Conservation (phyloP, 2,329 filamentous ascomycete genomes). For the Rutstroemia sp. region DNA sequence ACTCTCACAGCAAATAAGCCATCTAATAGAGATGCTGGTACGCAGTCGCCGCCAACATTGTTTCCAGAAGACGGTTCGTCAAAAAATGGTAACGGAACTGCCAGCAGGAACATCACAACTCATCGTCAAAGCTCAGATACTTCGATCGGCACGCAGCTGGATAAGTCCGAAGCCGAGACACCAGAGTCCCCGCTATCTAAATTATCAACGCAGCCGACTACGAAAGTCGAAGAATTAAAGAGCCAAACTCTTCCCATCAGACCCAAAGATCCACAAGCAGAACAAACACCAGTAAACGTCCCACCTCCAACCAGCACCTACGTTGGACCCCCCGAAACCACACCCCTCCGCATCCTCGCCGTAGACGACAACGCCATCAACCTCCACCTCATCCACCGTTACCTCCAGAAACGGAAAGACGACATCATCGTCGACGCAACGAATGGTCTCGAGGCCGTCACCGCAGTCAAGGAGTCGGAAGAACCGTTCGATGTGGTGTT, state of each 20-base stretch:
- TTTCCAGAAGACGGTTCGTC: slow-evolving; percentile 16
- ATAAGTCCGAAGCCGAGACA: not conserved
- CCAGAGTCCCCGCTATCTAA: too few relatives aligned
- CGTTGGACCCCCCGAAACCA: not conserved
- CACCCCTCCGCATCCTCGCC: slow-evolving; percentile 18
- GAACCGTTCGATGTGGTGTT: slow-evolving; percentile 36
- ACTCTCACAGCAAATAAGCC: not conserved
- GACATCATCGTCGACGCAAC: slow-evolving; percentile 31
- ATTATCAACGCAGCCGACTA: too few relatives aligned
- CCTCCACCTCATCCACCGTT: slow-evolving; percentile 28
- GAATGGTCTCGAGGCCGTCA: slow-evolving; percentile 39
- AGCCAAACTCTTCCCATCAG: not conserved
- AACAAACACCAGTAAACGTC: not conserved
- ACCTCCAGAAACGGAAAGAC: slow-evolving; percentile 23
- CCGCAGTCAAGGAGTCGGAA: slow-evolving; percentile 20
- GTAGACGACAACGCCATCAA: slow-evolving; percentile 35
- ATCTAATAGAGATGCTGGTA: slow-evolving; percentile 9
- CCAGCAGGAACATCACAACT: slow-evolving; percentile 17
- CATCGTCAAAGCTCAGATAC: not conserved
- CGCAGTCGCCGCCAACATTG: slow-evolving; percentile 22
- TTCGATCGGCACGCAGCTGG: not conserved
- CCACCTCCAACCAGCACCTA: not conserved
- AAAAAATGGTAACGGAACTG: slow-evolving; percentile 14
- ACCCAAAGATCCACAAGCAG: not conserved
- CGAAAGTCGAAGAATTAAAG: too few relatives aligned